Evolutionary conservation across 371 early-diverging fungal species (phyloP), one percentile per base, ranked within the genome.

Genomic region (Mucor lusitanicus): DNA sequence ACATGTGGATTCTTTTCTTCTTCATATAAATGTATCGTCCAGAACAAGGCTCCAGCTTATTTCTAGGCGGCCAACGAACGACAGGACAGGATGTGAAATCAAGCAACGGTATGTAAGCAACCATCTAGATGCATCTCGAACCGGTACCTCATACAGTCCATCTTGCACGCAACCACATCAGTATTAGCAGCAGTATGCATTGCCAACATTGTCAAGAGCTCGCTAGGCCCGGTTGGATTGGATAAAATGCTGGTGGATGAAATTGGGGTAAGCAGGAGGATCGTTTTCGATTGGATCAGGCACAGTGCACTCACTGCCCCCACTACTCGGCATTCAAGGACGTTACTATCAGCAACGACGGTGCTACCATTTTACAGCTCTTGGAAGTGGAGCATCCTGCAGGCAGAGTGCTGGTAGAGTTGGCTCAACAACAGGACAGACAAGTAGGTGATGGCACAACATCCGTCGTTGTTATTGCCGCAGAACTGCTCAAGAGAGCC

Each of bases 391-490:
- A 97, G 75, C 99, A 99, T 80, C 99, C 99, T 19, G 98, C 99
- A 8, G 99, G 96, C 39, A 92, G 91, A 72, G 95, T 99, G 13
- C 85, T 99, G 13, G 99, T 99, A 23, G 99, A 99, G 82, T 89
- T 99, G 37, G 99, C 99, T 59, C 95, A 96, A 65, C 96, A 98
- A 73, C 99, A 99, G 87, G 99, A 99, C 81, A 95, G 95, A 71
- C 99, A 99, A 85, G 99, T 99, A 7, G 99, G 99, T 27, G 99
- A 99, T 77, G 99, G 99, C 40, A 99, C 99, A 21, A 99, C 99
- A 0, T 95, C 97, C 30, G 99, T 99, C 19, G 99, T 99, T 44
- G 90, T 99, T 60, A 92, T 99, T 69, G 99, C 99, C 9, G 95
- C 98, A 50, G 97, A 97, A 80, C 85, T 99, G 59, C 90, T 99